Evolutionary conservation across 2,329 filamentous ascomycete species (phyloP), one percentile per base, ranked within the genome.

Genomic region (Claviceps humidiphila): DNA sequence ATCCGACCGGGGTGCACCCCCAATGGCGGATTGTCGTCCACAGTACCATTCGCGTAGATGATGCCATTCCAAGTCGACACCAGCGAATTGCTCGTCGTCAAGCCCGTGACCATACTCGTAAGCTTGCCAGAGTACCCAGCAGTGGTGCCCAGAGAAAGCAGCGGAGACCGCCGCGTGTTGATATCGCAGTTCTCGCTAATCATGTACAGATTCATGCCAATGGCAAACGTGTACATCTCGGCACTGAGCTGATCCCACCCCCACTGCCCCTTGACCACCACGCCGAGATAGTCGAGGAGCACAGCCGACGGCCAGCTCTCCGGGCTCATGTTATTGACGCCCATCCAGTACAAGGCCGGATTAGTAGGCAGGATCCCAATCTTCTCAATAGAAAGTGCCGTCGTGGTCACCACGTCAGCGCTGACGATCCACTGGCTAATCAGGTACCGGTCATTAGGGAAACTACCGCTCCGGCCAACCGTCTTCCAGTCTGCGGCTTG

Each of bases 261-360:
- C 50, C 52, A 55, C 34, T 60, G 59, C 22, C 60, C 56, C 2
- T 49, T 54, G n/a, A 62, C 58, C 17, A 63, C 60, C 0, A 65
- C 56, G 17, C 65, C 64, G 4, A 66, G 58, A 53, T 65, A 66
- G 51, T 66, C 63, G 11, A 63, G 54, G 43, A 67, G 40, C 2
- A 64, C 20, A n/a, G 66, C 64, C 24, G 61, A 66, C 1, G 64
- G 64, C 57, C 61, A 67, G 37, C 40, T 43, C 38, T 59, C 52
- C 3, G 63, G 63, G 22, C 51, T 58, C 57, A 64, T 65, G 48
- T 56, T 55, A 50, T 61, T 61, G 20, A 61, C 47, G 13, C 64
- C 63, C 51, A 61, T 60, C 60, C 60, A 65, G 57, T 68, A 68
- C n/a, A 68, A 54, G 4, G 65, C 55, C 4, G 65, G 66, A 51